Conservation (phyloP, 257 asterid genomes). For the Lantana camara region DNA sequence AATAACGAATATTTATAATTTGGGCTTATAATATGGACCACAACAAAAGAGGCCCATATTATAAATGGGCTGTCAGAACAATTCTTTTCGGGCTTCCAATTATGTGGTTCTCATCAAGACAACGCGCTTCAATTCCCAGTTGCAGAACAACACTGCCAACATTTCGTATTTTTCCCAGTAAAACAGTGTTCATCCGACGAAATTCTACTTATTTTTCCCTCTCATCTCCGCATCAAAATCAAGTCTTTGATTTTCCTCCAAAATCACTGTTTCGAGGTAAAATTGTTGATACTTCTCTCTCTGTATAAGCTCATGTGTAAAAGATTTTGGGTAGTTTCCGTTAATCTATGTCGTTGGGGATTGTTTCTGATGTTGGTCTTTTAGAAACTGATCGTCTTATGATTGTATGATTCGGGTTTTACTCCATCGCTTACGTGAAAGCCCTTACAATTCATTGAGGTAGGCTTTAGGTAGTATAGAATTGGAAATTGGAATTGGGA, state of each 20-base stretch:
- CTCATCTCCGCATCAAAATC: neutral
- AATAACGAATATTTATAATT: no score
- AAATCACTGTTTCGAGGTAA: slow-evolving; percentile 36
- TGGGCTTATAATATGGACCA: neutral
- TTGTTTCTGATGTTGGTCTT: neutral
- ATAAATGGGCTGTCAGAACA: slow-evolving; percentile 24
- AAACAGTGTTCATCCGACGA: slow-evolving; percentile 9
- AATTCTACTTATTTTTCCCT: neutral
- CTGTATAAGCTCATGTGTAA: neutral
- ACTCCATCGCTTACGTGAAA: neutral
- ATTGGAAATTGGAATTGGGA: no score
- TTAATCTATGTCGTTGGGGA: neutral
- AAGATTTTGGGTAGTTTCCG: neutral
- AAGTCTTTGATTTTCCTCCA: neutral
- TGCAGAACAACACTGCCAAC: slow-evolving; percentile 16
- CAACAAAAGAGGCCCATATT: neutral
- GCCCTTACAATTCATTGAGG: neutral
- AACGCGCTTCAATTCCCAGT: slow-evolving; percentile 29
- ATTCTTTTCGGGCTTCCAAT: neutral
- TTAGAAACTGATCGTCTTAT: neutral
- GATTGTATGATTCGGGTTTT: neutral
- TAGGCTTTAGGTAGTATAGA: neutral
- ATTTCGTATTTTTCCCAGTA: neutral
- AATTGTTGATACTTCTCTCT: neutral
- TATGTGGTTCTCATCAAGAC: slow-evolving; percentile 30